Conservation (phyloP, 2,329 filamentous ascomycete species). For the Alternaria hordeiaustralica region DNA sequence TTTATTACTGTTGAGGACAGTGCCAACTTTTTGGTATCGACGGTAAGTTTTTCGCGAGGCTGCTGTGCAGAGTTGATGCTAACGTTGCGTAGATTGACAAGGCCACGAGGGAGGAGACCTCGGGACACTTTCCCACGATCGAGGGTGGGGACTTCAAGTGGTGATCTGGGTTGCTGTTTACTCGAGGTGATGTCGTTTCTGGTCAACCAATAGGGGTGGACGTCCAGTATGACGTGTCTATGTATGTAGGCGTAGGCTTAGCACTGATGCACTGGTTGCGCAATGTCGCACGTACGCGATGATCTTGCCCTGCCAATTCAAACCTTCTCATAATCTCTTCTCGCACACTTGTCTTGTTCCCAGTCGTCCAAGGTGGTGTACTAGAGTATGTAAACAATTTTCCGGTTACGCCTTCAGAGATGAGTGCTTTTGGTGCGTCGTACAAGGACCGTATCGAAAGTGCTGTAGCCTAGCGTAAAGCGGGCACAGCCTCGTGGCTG, state of each 20-base stretch:
- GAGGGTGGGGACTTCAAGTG: background rate
- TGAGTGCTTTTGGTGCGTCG: background rate
- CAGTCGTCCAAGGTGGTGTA: background rate
- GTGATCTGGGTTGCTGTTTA: background rate
- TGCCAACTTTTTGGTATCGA: background rate
- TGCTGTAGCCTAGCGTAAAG: background rate
- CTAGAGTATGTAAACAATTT: accelerated
- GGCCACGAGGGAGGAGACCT: background rate
- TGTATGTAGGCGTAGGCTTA: background rate
- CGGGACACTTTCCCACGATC: background rate
- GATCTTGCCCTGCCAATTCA: background rate
- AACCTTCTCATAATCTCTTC: background rate
- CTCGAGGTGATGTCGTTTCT: background rate
- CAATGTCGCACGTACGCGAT: background rate
- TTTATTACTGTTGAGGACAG: background rate
- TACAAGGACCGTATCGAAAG: background rate
- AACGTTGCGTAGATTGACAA: background rate
- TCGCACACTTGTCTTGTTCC: accelerated
- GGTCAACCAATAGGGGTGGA: background rate
- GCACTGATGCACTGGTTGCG: background rate
- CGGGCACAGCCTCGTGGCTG: background rate
- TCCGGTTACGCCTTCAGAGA: background rate
- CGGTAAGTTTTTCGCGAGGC: background rate
- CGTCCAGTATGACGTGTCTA: accelerated
- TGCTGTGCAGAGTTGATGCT: background rate